Evolutionary conservation across 1,139 yeast species (phyloP).

Genomic region (Yamadazyma pseudoaaseri): DNA sequence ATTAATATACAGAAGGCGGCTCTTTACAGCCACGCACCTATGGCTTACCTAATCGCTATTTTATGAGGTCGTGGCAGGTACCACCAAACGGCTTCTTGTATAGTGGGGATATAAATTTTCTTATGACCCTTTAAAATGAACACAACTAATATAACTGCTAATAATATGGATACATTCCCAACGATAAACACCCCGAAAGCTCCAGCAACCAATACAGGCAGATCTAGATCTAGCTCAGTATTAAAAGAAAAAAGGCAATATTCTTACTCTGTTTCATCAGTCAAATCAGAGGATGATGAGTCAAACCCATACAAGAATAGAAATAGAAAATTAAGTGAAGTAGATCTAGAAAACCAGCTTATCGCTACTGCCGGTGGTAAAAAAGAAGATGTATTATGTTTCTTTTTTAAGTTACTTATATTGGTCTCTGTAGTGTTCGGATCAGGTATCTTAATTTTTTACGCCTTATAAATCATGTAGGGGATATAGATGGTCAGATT

Average conservation of each 20-base stretch:
- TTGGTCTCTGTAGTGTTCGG: slow-evolving; percentile 32
- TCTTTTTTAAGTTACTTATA: slow-evolving; percentile 30
- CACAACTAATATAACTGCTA: too few species aligned
- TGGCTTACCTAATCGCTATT: neutral
- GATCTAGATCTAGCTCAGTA: slow-evolving; percentile 12
- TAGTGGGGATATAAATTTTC: neutral
- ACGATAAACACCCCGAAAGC: neutral
- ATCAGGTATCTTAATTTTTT: slow-evolving; percentile 37
- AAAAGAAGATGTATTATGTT: slow-evolving; percentile 32
- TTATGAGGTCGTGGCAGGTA: slow-evolving; percentile 2
- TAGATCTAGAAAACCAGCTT: slow-evolving; percentile 39
- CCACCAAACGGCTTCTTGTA: slow-evolving; percentile 3
- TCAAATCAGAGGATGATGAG: slow-evolving; percentile 10
- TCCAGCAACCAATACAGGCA: neutral
- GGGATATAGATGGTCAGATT: too few species aligned
- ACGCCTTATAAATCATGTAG: slow-evolving; percentile 32
- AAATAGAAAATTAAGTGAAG: slow-evolving; percentile 23
- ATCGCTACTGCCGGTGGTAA: slow-evolving; percentile 41
- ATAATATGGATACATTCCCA: slow-evolving; percentile 1
- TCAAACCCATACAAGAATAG: slow-evolving; percentile 10
- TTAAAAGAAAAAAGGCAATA: slow-evolving; percentile 9
- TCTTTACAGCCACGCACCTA: neutral
- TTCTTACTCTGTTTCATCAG: slow-evolving; percentile 11
- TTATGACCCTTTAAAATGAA: neutral
- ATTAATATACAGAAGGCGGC: neutral